A percentile compares a stretch with the other conserved stretches of the same genome.
Evolutionary conservation across 768 basidiomycete species (phyloP).

Genomic region (Phaffia tasmanica): DNA sequence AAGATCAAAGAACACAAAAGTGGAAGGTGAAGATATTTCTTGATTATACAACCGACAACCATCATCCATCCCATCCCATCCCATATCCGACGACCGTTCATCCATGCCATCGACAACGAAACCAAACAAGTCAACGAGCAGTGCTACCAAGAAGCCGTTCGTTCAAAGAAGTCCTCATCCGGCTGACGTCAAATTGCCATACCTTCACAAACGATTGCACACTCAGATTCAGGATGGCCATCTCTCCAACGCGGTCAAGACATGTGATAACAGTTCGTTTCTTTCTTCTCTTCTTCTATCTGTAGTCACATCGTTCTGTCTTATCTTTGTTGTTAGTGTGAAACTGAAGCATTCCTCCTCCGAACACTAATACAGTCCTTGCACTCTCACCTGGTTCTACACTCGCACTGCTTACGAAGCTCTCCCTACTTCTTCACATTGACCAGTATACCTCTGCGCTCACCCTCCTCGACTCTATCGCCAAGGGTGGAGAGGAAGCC

Average conservation of each 20-base stretch:
- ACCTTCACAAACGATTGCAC: conserved; percentile 46
- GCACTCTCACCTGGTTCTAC: conserved; percentile 52
- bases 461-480: conserved; percentile 43
- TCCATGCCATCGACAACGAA: background rate
- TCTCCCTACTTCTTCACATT: conserved; percentile 77
- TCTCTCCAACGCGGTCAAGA: conserved; percentile 73
- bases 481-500: conserved; percentile 30
- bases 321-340: background rate
- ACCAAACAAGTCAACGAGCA: background rate
- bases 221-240: conserved; percentile 86
- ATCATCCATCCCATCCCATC: background rate
- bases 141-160: background rate
- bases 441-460: conserved; percentile 69
- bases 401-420: conserved; percentile 69
- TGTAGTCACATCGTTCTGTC: background rate
- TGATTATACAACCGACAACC: background rate
- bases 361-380: conserved; percentile 47
- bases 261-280: conserved; percentile 72
- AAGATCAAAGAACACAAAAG: background rate
- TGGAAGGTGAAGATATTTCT: background rate
- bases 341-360: background rate
- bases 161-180: conserved; percentile 29
- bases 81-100: background rate
- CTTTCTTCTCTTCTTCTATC: background rate
- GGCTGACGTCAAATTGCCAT: conserved; percentile 31